Conservation (phyloP, 2,329 filamentous ascomycete genomes). For the Fusarium piperis region DNA sequence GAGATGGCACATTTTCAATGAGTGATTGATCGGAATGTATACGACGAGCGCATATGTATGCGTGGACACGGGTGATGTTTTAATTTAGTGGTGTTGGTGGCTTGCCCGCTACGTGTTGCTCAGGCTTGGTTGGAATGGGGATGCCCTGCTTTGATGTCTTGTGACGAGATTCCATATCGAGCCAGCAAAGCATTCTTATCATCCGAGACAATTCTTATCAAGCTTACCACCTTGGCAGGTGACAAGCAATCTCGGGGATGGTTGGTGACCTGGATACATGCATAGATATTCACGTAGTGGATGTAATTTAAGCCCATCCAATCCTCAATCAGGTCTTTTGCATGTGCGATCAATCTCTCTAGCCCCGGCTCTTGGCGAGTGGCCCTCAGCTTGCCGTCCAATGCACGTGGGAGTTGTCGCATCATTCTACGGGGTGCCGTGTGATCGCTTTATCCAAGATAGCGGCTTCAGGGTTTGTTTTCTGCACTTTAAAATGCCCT, state of each 20-base stretch:
- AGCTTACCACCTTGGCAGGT: not conserved
- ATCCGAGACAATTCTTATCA: not conserved
- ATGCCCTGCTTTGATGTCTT: not conserved
- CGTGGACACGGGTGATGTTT: not conserved
- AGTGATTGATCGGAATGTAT: not conserved
- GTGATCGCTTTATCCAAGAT: constrained; percentile 5
- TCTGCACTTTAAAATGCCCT: not conserved
- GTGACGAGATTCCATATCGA: not conserved
- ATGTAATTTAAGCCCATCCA: not conserved
- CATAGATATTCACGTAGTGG: not conserved
- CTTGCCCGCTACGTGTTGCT: not conserved
- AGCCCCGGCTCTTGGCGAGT: not conserved
- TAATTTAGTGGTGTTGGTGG: not conserved
- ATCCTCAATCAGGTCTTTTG: constrained; percentile 11
- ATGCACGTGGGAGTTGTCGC: constrained; percentile 20
- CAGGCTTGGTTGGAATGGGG: not conserved
- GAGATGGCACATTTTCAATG: not conserved
- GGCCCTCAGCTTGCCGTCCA: constrained; percentile 2
- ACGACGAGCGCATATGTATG: not conserved
- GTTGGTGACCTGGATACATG: not conserved
- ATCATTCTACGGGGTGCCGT: constrained; percentile 10
- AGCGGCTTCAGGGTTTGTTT: not conserved
- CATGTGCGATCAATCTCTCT: constrained; percentile 18
- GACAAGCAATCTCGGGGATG: not conserved
- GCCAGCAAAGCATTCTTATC: not conserved